A percentile compares a stretch with the other conserved stretches of the same genome.
phyloP scores from a whole-genome alignment of 2,329 filamentous ascomycete species.

The Sporothrix schenckii region DNA sequence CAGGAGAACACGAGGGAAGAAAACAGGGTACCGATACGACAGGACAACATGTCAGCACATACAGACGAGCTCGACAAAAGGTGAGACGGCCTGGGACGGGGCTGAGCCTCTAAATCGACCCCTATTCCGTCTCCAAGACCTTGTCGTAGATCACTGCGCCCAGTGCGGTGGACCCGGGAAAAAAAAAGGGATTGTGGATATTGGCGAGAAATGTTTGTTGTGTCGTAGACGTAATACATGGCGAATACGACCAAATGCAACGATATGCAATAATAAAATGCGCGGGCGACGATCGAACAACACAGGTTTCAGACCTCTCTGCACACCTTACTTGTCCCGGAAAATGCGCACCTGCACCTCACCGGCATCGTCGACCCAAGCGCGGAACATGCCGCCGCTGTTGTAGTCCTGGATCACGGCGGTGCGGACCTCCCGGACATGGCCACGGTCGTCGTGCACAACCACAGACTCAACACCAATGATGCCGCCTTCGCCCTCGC shows the following conservation, averaged over 20 bases:
- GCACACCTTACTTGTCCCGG: slow-evolving; percentile 39
- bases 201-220: background rate
- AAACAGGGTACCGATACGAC: slow-evolving; percentile 5
- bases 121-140: slow-evolving; percentile 5
- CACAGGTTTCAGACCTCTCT: background rate
- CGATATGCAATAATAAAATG: slow-evolving; percentile 15
- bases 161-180: slow-evolving; percentile 10
- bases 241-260: background rate
- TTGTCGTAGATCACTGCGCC: slow-evolving; percentile 15
- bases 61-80: background rate
- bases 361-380: slow-evolving; percentile 69
- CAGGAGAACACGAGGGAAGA: background rate
- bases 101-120: background rate
- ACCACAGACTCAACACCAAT: slow-evolving; percentile 73
- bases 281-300: slow-evolving; percentile 13
- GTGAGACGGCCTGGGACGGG: background rate
- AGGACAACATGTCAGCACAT: background rate
- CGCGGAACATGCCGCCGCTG: slow-evolving; percentile 84
- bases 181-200: background rate
- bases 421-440: slow-evolving; percentile 48
- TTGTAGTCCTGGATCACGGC: slow-evolving; percentile 78
- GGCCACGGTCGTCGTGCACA: slow-evolving; percentile 49
- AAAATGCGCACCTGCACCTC: slow-evolving; percentile 62
- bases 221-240: too few relatives aligned
- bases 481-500: slow-evolving; percentile 82